A percentile compares a stretch with the other conserved stretches of the same genome.
phyloP scores from a whole-genome alignment of 108 stramenopile genomes.

The Nitzschia sp. region DNA sequence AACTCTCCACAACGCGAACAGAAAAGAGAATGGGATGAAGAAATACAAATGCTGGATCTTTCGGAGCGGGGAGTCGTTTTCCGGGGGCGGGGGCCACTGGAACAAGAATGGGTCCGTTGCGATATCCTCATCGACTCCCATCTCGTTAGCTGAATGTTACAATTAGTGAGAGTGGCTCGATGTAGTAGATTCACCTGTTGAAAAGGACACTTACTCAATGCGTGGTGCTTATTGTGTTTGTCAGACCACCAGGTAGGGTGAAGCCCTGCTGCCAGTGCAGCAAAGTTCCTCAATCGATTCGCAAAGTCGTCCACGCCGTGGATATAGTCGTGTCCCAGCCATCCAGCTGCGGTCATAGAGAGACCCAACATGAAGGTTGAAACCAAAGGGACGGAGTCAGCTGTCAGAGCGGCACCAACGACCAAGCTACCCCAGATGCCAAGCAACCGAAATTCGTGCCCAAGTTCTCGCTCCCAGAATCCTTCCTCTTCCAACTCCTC shows the following conservation, averaged over 20 bases:
- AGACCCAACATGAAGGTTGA: constrained; percentile 58
- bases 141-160: constrained; percentile 86
- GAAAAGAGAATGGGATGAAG: constrained; percentile 82
- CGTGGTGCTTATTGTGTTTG: constrained; percentile 92
- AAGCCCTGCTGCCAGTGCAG: constrained; percentile 73
- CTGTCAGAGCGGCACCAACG: constrained; percentile 53
- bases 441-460: constrained; percentile 73
- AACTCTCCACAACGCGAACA: constrained; percentile 88
- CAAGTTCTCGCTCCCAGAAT: constrained; percentile 88
- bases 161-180: not conserved
- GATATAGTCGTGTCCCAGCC: constrained; percentile 93
- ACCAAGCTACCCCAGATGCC: constrained; percentile 71
- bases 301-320: constrained; percentile 85
- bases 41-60: constrained; percentile 91
- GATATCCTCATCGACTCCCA: constrained; percentile 93
- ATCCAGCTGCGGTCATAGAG: constrained; percentile 88
- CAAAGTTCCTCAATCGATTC: constrained; percentile 65
- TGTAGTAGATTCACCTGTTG: too few species aligned
- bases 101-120: constrained; percentile 91
- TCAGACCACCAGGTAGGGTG: constrained; percentile 86
- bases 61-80: constrained; percentile 82
- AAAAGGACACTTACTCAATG: constrained; percentile 59
- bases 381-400: constrained; percentile 49
- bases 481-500: constrained; percentile 80
- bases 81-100: constrained; percentile 83